Evolutionary conservation across 306 rosid genomes (phyloP), one percentile per base, ranked within the genome.

Genomic region (Vigna radiata): DNA sequence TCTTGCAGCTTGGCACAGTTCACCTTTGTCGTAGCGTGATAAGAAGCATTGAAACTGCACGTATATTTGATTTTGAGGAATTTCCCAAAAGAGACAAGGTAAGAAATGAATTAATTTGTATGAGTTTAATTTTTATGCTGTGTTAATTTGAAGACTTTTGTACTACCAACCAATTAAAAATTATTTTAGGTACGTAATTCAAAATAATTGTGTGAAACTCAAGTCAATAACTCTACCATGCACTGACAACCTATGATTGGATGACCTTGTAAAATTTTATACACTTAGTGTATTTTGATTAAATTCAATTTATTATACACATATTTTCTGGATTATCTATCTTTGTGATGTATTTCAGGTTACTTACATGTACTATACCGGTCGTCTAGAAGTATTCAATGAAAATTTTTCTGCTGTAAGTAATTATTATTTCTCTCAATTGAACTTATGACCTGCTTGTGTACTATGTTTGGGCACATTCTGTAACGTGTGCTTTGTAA

Each of bases 281-380:
- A 25, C 7, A 6, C 5, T 29, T 9, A 60, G 5, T 60, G 67
- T 60, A 29, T 29, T 60, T 29, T 61, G n/a, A 61, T 16, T 61
- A 31, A 61, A 61, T 16, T 61, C 3, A 27, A 33, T 14, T 29
- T 29, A 60, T 16, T 43, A 19, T 68, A 18, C 52, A 16, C 46
- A 14, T 67, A 19, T 47, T 61, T 16, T 83, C 67, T 39, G 25
- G 43, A 19, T 46, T 52, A 83, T 77, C 83, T 47, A 83, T 83
- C 36, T 70, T 23, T 62, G 7, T 79, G 58, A 49, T 50, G n/a
- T 78, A 66, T 73, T 86, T 64, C 91, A 92, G 96, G 98, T 90
- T 74, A 89, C 97, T 54, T 95, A 95, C 92, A 92, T 90, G 99
- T 95, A 95, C 82, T 95, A 92, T 83, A 95, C 99, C 11, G 99